These are phyloP conservation scores for Macadamia integrifolia DNA, from an alignment of 164 flowering plant species.

Conservation along the genomic window DNA sequence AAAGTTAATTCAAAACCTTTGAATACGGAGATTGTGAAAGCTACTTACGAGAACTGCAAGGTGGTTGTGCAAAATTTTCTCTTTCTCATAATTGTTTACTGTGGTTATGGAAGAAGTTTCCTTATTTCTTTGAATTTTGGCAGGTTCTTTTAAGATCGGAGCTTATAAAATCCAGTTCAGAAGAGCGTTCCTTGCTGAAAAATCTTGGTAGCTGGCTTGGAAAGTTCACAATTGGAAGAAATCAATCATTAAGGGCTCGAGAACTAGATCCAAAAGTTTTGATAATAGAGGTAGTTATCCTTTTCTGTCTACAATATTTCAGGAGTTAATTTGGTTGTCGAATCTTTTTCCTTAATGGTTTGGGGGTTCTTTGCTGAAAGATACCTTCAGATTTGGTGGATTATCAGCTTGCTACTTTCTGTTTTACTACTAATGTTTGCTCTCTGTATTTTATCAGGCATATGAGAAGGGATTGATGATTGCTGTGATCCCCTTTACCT, in stretches of 20 bases:
- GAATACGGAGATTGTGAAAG: slow-evolving; percentile 74
- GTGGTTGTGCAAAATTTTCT: slow-evolving; percentile 27
- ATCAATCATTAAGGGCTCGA: slow-evolving; percentile 76
- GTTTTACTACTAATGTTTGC: not conserved
- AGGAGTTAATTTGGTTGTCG: no score
- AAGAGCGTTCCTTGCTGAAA: slow-evolving; percentile 91
- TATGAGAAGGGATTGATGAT: slow-evolving; percentile 97
- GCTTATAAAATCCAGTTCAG: slow-evolving; percentile 94
- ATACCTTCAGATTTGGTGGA: no score
- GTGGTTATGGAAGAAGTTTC: not conserved
- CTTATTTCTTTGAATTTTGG: not conserved
- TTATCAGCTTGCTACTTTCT: not conserved
- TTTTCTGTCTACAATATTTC: no score
- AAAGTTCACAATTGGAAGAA: slow-evolving; percentile 93
- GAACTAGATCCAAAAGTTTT: slow-evolving; percentile 91
- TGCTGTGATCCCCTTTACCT: slow-evolving; percentile 95
- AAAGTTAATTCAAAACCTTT: slow-evolving; percentile 68
- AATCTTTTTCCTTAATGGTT: no score
- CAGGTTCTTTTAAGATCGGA: slow-evolving; percentile 93
- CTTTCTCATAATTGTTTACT: not conserved
- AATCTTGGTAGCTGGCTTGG: slow-evolving; percentile 99
- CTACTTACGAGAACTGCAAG: slow-evolving; percentile 97
- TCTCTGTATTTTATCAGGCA: slow-evolving; percentile 45
- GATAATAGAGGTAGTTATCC: slow-evolving; percentile 64
- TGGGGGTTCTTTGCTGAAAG: no score